Base-by-base conservation (phyloP, 768 basidiomycete genomes). In the Hydnomerulius pinastri region DNA sequence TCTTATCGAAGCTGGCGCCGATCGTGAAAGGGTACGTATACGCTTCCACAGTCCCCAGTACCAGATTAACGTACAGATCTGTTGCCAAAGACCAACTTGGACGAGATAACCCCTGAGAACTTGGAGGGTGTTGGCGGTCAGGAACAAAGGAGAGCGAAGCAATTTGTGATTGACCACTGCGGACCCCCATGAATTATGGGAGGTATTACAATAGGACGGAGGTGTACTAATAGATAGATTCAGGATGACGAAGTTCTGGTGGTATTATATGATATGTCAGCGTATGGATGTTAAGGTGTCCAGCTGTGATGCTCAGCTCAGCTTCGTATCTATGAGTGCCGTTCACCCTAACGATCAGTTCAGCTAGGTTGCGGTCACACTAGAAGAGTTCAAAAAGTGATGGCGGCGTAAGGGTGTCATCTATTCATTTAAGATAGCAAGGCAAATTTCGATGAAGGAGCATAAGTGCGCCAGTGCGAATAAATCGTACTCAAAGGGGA, bases 1-100 rank as follows among this genome's bases (percentile, higher is more conserved):
- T 43, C 78, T 99, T 43, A 96, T 99, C 52, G 92, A 96, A 65
- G 95, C 92, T 39, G 96, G 96, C 17, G 95, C 95, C 7, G 96
- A 98, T 76, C 85, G 96, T 25, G 81, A 80, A 57, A 79, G 91
- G 59, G 94, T 95, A 70, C 57, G 90, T 76, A 37, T 50, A 53
- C 46, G 43, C 24, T 35, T 17, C 27, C 2, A 23, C 36, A 20
- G 35, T 25, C 6, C 20, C 1, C 32, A 18, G 15, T 33, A 9
- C 6, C 23, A 17, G 37, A 44, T 48, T 35, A 24, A 21, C 48
- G 13, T 27, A 53, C 32, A 61, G 9, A 13, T 42, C 32, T 27
- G 17, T 49, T 24, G 5, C 50, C 20, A 13, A 24, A 96, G 93
- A 71, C 84, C 49, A 96, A 99, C 64, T 67, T 85, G 42, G 96